Evolutionary conservation across 225 moss, liverwort and hornwort genomes (phyloP).

Genomic region (Pseudisothecium myosuroides): DNA sequence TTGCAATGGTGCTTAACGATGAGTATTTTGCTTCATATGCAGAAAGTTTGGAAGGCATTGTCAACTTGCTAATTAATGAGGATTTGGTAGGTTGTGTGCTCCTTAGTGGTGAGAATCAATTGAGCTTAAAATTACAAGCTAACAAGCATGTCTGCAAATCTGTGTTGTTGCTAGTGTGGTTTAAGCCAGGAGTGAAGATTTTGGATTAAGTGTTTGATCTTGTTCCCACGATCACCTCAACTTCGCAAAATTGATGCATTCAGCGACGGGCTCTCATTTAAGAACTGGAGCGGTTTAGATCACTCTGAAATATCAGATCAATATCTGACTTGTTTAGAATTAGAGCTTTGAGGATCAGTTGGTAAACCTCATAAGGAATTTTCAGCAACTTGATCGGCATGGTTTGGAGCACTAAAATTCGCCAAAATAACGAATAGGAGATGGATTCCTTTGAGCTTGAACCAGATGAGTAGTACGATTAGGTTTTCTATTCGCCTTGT

Average conservation of each 20-base stretch:
- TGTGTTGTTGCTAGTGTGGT: background rate
- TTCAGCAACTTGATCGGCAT: background rate
- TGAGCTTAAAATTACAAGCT: background rate
- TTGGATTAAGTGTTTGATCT: background rate
- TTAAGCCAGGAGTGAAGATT: background rate
- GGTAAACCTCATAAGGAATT: background rate
- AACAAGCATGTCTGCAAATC: too few relatives aligned
- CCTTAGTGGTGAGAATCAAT: background rate
- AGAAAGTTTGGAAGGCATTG: background rate
- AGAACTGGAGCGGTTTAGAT: background rate
- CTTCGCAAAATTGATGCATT: too few relatives aligned
- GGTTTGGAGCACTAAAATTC: background rate
- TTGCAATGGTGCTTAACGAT: background rate
- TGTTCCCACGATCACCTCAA: too few relatives aligned
- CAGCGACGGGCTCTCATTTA: too few relatives aligned
- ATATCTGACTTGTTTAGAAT: background rate
- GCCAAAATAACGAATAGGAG: background rate
- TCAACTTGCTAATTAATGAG: background rate
- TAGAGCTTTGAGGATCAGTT: background rate
- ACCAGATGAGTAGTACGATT: background rate
- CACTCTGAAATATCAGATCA: background rate
- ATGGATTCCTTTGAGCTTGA: background rate
- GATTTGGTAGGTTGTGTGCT: background rate
- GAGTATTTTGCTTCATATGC: background rate
- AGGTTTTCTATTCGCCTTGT: background rate